Conservation (phyloP, 441 rosid genomes). For the Raphanus hybrid region DNA sequence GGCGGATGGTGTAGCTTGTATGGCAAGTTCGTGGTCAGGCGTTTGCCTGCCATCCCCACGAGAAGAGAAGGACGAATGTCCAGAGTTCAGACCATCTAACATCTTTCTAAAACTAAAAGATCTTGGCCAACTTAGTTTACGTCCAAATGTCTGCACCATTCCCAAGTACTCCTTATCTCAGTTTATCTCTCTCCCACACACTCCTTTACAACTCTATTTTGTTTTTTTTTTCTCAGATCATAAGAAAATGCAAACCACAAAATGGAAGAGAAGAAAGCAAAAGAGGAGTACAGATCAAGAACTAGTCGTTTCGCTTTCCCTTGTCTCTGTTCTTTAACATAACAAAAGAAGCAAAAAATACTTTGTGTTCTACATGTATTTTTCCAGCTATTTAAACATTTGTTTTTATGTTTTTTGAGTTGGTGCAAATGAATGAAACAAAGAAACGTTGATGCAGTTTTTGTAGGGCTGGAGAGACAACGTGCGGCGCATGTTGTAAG, state of each 20-base stretch:
- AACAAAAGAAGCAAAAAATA: not conserved
- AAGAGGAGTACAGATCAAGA: conserved; percentile 34
- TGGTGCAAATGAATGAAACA: conserved; percentile 32
- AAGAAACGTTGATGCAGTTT: conserved; percentile 26
- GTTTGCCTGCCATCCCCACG: conserved; percentile 38
- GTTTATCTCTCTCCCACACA: not conserved
- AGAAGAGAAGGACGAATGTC: conserved; percentile 42
- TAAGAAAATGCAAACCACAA: conserved; percentile 9
- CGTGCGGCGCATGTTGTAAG: conserved; percentile 41
- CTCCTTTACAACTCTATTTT: no score
- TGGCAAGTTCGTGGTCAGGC: conserved; percentile 35
- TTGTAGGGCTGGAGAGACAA: conserved; percentile 38
- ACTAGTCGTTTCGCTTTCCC: conserved; percentile 21
- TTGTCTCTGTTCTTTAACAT: conserved; percentile 26
- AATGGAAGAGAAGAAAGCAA: conserved; percentile 33
- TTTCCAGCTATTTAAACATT: not conserved
- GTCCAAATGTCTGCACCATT: conserved; percentile 67
- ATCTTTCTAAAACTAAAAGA: conserved; percentile 51
- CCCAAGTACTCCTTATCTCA: conserved; percentile 33
- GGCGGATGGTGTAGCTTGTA: not conserved
- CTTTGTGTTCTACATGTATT: not conserved
- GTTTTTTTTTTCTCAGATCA: no score
- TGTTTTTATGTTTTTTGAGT: not conserved
- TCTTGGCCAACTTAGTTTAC: conserved; percentile 50
- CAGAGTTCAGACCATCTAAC: conserved; percentile 52